Base-by-base conservation (phyloP, 345 rosid species). In the Pugionium cornutum region DNA sequence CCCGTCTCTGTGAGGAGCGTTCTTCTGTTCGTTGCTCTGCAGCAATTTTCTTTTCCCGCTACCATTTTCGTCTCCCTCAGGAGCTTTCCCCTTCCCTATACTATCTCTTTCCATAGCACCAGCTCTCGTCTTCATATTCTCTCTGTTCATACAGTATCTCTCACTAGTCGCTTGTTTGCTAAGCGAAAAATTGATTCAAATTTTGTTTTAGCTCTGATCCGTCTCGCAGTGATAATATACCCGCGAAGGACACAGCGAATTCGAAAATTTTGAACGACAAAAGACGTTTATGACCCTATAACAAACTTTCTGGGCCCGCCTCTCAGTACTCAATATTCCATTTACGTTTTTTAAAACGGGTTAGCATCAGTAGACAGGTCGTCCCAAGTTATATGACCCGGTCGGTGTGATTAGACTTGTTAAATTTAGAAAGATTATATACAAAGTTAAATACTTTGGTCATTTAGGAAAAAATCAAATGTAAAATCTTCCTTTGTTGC, bases 191-290 rank as follows among this genome's bases (percentile, higher is more conserved):
- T n/a, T n/a, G n/a, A n/a, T 53, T 73, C 64, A 54, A 61, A 66
- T 30, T 45, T 55, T 29, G 63, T 46, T 50, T 3, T 27, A 46
- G 64, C 77, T 74, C 63, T 67, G 54, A 61, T 46, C 7, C 27
- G 51, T 33, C 8, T 30, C 31, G 53, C 42, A 37, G 58, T 41
- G 67, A 58, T 11, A 29, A 53, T 74, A 66, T 67, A 74, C 68
- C 66, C 73, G 77, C 77, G 58, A 42, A 49, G 67, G 46, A 53
- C 53, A 73, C 46, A 73, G 45, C 47, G 53, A 67, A 39, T 73
- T 67, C 18, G 58, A 62, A 73, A 66, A 2, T 0, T 9, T 26
- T 40, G n/a, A 18, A 58, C n/a, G 0, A 0, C 0, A 60, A 74
- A 53, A 61, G 68, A 61, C 77, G 58, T 9, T 5, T 25, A 7